These are phyloP conservation scores for Candida saitoana DNA, from an alignment of 805 yeast species.

Conservation along the genomic window DNA sequence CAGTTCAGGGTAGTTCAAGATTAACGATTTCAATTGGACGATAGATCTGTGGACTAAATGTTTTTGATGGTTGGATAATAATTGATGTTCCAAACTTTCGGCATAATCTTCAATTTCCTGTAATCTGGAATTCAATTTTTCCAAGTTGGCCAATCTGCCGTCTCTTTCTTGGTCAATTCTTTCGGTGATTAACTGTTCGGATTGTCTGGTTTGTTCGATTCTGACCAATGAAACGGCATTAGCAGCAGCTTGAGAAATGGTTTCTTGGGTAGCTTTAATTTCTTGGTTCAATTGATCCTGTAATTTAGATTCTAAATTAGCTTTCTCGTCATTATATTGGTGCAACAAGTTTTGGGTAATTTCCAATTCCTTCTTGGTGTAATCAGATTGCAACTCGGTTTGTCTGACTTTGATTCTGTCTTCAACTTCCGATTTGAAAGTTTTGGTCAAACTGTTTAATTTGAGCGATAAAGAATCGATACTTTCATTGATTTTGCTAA, in stretches of 20 bases:
- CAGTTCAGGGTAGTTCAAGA: slow-evolving; percentile 15
- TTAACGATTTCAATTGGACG: slow-evolving; percentile 28
- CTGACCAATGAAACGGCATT: slow-evolving; percentile 68
- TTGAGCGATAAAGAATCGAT: slow-evolving; percentile 28
- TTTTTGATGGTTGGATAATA: slow-evolving; percentile 31
- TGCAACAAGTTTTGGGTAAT: slow-evolving; percentile 55
- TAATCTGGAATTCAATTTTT: slow-evolving; percentile 53
- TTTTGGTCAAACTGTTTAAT: slow-evolving; percentile 27
- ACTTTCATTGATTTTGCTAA: slow-evolving; percentile 29
- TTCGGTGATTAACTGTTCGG: slow-evolving; percentile 29
- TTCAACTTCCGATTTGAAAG: slow-evolving; percentile 35
- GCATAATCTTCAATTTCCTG: slow-evolving; percentile 54
- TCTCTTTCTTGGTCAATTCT: slow-evolving; percentile 50
- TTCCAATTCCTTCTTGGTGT: slow-evolving; percentile 49
- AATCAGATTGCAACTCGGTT: slow-evolving; percentile 36
- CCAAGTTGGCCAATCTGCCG: slow-evolving; percentile 69
- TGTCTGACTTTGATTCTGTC: slow-evolving; percentile 32
- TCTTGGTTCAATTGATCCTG: slow-evolving; percentile 56
- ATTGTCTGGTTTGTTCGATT: slow-evolving; percentile 59
- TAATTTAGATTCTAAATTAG: slow-evolving; percentile 56
- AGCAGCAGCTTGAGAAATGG: slow-evolving; percentile 65
- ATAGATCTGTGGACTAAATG: slow-evolving; percentile 28
- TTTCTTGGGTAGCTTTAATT: slow-evolving; percentile 61
- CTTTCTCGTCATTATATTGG: slow-evolving; percentile 61
- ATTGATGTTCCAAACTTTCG: slow-evolving; percentile 36